Percentiles rank a stretch among this genome's conserved stretches.
Evolutionary conservation across 2,329 filamentous ascomycete genomes (phyloP).

Genomic region (Ophioceras dolichostomum): DNA sequence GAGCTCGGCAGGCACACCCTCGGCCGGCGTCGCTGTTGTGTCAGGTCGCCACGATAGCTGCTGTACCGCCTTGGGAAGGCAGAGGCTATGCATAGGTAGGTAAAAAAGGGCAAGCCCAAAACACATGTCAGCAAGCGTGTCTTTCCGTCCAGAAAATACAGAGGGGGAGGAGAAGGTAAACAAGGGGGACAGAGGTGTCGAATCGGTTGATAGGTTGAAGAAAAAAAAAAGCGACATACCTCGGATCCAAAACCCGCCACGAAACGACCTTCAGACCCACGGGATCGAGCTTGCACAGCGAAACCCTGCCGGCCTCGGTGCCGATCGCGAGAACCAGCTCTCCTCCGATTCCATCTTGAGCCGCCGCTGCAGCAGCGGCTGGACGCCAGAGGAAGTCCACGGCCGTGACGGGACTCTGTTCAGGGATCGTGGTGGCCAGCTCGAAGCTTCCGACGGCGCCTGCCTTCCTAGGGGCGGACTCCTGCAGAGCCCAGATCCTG

Average conservation of each 20-base stretch:
- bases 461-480: constrained; percentile 14
- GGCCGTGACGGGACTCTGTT: constrained; percentile 54
- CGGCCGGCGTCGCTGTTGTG: no score
- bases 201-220: no score
- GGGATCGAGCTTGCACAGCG: constrained; percentile 27
- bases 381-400: constrained; percentile 47
- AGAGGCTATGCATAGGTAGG: constrained; percentile 24
- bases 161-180: no score
- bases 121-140: no score
- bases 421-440: constrained; percentile 39
- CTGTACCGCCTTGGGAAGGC: constrained; percentile 51
- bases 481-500: constrained; percentile 47
- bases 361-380: no score
- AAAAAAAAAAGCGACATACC: no score
- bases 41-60: constrained; percentile 58
- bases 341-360: no score
- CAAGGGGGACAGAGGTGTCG: no score
- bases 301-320: constrained; percentile 39
- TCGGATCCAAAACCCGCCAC: constrained; percentile 19
- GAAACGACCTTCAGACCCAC: constrained; percentile 19
- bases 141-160: no score
- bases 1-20: constrained; percentile 25
- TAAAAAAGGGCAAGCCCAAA: neutral
- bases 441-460: constrained; percentile 21
- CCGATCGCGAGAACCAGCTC: constrained; percentile 40